Percentiles rank a stretch among this genome's conserved stretches.
These are phyloP conservation scores for Neurospora cerealis DNA, from an alignment of 495 filamentous ascomycete species.

Conservation along the genomic window DNA sequence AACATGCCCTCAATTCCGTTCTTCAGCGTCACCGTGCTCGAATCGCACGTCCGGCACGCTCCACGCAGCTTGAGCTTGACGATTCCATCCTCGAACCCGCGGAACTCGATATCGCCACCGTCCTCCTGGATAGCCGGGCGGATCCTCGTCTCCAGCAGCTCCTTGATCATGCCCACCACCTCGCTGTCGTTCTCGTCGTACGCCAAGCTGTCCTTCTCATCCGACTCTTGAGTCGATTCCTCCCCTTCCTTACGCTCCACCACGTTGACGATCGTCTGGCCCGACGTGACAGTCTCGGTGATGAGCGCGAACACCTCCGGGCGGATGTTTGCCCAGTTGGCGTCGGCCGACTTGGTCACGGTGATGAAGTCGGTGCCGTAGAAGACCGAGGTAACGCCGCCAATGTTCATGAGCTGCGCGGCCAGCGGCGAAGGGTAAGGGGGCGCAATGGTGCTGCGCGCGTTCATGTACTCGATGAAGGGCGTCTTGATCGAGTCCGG, in stretches of 20 bases:
- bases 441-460: conserved; percentile 76
- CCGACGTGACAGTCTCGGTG: conserved; percentile 76
- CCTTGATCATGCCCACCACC: conserved; percentile 95
- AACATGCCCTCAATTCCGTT: conserved; percentile 97
- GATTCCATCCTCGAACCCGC: conserved; percentile 77
- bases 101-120: conserved; percentile 91
- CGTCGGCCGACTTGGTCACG: conserved; percentile 78
- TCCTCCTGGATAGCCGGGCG: conserved; percentile 94
- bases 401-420: conserved; percentile 76
- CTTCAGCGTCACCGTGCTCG: conserved; percentile 87
- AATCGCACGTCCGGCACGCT: conserved; percentile 91
- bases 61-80: conserved; percentile 83
- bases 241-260: conserved; percentile 46
- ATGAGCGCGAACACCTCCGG: conserved; percentile 93
- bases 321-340: conserved; percentile 88
- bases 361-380: conserved; percentile 95
- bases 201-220: conserved; percentile 55
- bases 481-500: conserved; percentile 60
- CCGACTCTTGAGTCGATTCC: conserved; percentile 18
- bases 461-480: conserved; percentile 84
- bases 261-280: conserved; percentile 69
- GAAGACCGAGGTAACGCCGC: conserved; percentile 89
- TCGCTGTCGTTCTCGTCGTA: conserved; percentile 86
- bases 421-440: conserved; percentile 92
- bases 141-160: conserved; percentile 92